Conservation (phyloP, 192 early-diverging fungal genomes). For the Backusella westeae region DNA sequence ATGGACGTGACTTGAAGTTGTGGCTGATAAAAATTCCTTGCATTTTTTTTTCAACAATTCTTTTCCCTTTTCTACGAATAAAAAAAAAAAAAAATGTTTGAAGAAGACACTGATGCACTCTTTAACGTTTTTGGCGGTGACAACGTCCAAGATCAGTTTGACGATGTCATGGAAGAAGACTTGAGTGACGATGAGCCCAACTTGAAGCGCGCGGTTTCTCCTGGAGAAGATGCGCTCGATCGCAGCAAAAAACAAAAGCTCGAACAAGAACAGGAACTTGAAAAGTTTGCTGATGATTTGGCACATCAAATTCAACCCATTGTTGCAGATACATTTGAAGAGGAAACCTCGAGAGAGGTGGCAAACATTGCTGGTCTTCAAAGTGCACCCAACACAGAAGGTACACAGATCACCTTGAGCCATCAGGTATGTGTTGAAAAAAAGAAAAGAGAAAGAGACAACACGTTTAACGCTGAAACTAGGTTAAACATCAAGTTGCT, state of each 20-base stretch:
- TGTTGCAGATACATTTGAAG: constrained; percentile 67
- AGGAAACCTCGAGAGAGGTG: constrained; percentile 67
- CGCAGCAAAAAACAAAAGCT: background rate
- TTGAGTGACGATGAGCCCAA: background rate
- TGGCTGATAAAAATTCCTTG: background rate
- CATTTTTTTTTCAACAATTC: background rate
- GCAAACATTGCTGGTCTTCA: constrained; percentile 53
- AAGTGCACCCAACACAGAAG: constrained; percentile 45
- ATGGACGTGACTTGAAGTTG: background rate
- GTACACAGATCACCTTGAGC: constrained; percentile 37
- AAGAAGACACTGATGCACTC: constrained; percentile 30
- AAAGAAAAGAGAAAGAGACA: background rate
- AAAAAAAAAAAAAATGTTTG: constrained; percentile 27
- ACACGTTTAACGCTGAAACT: background rate
- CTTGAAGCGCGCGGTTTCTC: background rate
- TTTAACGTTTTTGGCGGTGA: constrained; percentile 27
- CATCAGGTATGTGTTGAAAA: constrained; percentile 37
- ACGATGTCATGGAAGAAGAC: constrained; percentile 8
- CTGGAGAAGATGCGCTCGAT: background rate
- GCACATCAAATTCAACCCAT: constrained; percentile 45
- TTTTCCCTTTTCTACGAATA: background rate
- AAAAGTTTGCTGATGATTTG: constrained; percentile 15
- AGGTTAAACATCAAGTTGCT: constrained; percentile 95
- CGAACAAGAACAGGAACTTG: background rate
- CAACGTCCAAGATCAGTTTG: constrained; percentile 11